Evolutionary conservation across 2,329 filamentous ascomycete species (phyloP), one percentile per base, ranked within the genome.

Genomic region (Fusarium zealandicum): DNA sequence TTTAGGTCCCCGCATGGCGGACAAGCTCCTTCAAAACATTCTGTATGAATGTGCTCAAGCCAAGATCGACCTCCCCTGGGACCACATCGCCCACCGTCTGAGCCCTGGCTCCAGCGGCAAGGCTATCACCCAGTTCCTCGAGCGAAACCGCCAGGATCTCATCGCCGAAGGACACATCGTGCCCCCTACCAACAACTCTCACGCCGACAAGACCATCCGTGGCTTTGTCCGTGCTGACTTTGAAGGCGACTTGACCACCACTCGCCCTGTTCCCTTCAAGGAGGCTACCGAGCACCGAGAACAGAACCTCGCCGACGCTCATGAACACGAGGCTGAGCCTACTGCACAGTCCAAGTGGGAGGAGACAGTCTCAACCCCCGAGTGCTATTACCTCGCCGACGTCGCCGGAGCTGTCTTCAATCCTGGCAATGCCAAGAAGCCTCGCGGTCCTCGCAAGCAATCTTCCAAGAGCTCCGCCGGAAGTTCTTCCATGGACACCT

Each of bases 1-100:
- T 14, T 3, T 39, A 81, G 78, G 76, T 1, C 73, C 76, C 9
- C 73, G 77, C 9, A 81, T 80, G 76, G 66, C 70, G 1, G 78
- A 80, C 31, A 80, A 80, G 61, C 58, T 79, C 0, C 51, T 80
- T 0, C 65, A 80, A 1, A 64, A 73, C 48, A 57, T 79, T 1
- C 66, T 74, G 10, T 80, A 77, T 28, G 78, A 80, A 58, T 72
- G 68, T 30, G 50, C 54, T 11, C 59, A 70, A 5, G 59, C 69
- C 40, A 68, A 67, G 22, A 61, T 74, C 18, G 63, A 70, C 1
- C 10, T 79, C 1, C 75, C 76, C 0, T 79, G 75, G 75, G 71
- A 76, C 12, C 44, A 61, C 0, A 70, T 78, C 35, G 76, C 76
- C 18, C 74, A 78, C 41, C 70, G 76, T 1, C 64, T 79, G 13